A percentile compares a stretch with the other conserved stretches of the same genome.
Evolutionary conservation across 2,329 filamentous ascomycete genomes (phyloP).

Genomic region (Claviceps quebecensis): DNA sequence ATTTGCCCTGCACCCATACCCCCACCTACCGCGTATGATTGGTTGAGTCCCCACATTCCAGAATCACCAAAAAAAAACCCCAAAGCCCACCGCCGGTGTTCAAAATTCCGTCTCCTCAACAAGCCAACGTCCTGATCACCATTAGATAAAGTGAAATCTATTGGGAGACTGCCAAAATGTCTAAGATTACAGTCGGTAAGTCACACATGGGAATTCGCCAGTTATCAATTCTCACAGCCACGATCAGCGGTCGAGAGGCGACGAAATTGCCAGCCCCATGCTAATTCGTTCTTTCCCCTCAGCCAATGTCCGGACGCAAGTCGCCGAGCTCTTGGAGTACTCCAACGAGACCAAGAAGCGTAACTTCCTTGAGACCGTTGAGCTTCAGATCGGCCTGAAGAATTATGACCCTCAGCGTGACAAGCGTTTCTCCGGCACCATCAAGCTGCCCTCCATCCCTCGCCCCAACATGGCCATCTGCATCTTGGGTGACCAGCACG

Average conservation of each 20-base stretch:
- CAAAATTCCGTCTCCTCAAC: conserved; percentile 10
- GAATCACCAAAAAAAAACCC: conserved; percentile 14
- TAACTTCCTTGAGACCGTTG: conserved; percentile 93
- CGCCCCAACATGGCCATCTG: conserved; percentile 82
- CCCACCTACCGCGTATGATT: conserved; percentile 11
- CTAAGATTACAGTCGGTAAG: conserved; percentile 69
- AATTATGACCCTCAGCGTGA: conserved; percentile 99
- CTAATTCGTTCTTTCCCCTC: conserved; percentile 15
- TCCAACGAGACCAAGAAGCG: conserved; percentile 89
- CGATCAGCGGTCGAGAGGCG: neutral
- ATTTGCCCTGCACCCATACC: conserved; percentile 19
- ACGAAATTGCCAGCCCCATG: conserved; percentile 2
- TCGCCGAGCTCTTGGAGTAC: conserved; percentile 89
- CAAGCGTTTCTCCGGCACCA: conserved; percentile 99
- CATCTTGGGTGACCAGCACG: conserved; percentile 68
- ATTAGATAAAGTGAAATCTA: conserved; percentile 56
- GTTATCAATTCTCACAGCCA: neutral
- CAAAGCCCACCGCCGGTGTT: conserved; percentile 4
- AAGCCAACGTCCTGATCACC: conserved; percentile 39
- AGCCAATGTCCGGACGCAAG: conserved; percentile 91
- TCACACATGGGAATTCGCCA: neutral
- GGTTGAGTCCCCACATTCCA: conserved; percentile 12
- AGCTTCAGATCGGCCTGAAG: conserved; percentile 88
- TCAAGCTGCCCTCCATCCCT: conserved; percentile 84
- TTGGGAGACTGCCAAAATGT: conserved; percentile 83